These are phyloP conservation scores for Populus tomentosa DNA, from an alignment of 441 rosid species.

Conservation along the genomic window DNA sequence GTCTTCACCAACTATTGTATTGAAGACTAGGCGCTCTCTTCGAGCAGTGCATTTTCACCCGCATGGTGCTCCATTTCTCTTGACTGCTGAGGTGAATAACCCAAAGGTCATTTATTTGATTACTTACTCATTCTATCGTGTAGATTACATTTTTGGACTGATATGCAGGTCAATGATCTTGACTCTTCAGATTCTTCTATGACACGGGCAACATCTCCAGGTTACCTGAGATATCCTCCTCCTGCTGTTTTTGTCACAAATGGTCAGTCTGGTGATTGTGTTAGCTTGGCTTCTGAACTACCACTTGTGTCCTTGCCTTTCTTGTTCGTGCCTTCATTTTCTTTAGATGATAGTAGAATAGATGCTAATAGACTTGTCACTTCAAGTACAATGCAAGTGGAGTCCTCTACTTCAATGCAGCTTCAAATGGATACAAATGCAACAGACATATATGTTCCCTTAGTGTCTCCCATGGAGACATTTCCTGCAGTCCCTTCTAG, in stretches of 20 bases:
- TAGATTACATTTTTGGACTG: constrained; percentile 42
- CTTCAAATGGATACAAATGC: constrained; percentile 49
- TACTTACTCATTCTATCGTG: constrained; percentile 16
- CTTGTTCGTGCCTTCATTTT: constrained; percentile 46
- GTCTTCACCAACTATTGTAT: constrained; percentile 62
- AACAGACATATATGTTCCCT: constrained; percentile 42
- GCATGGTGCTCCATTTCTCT: constrained; percentile 81
- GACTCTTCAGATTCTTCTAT: constrained; percentile 77
- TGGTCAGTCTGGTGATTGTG: constrained; percentile 45
- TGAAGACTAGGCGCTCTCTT: constrained; percentile 78
- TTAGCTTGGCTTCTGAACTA: constrained; percentile 49
- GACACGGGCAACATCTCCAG: constrained; percentile 74
- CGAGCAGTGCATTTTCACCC: constrained; percentile 98
- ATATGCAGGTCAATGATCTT: constrained; percentile 92
- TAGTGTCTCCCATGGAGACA: constrained; percentile 45
- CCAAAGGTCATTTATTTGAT: constrained; percentile 20
- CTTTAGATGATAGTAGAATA: constrained; percentile 47
- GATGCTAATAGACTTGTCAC: constrained; percentile 37
- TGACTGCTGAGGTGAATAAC: constrained; percentile 88
- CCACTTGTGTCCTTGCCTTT: constrained; percentile 59
- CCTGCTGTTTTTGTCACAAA: constrained; percentile 63
- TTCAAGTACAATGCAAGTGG: constrained; percentile 39
- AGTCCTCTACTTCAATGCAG: constrained; percentile 38
- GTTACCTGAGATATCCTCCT: constrained; percentile 73
- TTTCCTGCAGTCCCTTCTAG: constrained; percentile 37